Evolutionary conservation across 495 filamentous ascomycete species (phyloP).

Genomic region (Chaetomidium leptoderma): DNA sequence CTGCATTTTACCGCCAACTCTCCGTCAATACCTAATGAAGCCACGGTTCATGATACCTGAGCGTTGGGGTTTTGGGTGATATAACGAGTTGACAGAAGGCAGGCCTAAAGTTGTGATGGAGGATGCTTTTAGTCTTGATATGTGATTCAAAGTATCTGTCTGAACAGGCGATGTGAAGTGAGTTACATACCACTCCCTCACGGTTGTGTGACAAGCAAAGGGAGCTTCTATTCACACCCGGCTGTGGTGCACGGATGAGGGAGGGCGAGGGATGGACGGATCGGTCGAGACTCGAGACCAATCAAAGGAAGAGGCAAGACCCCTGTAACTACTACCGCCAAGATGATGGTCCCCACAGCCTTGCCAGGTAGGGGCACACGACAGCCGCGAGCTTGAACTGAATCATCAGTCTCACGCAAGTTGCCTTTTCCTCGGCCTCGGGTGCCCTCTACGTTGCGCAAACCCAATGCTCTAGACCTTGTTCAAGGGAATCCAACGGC

Average conservation of each 20-base stretch:
- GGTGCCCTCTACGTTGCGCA: neutral
- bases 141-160: too few species aligned
- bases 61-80: too few species aligned
- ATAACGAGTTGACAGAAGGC: too few species aligned
- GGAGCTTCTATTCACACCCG: too few species aligned
- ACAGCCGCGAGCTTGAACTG: neutral
- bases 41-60: neutral
- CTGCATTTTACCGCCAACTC: neutral
- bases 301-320: too few species aligned
- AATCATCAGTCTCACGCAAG: neutral
- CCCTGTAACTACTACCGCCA: neutral
- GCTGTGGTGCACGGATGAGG: too few species aligned
- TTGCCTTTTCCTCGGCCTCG: neutral
- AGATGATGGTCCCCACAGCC: neutral
- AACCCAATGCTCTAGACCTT: slow-evolving; percentile 24
- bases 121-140: too few species aligned
- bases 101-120: too few species aligned
- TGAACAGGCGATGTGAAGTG: neutral
- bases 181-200: neutral
- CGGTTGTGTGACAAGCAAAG: too few species aligned
- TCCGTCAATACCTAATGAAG: slow-evolving; percentile 4
- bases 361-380: neutral
- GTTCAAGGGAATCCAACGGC: slow-evolving; percentile 40
- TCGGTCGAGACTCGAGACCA: too few species aligned
- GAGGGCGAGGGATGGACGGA: too few species aligned